Evolutionary conservation across 2,329 filamentous ascomycete genomes (phyloP).

Genomic region (Fusarium circinatum): DNA sequence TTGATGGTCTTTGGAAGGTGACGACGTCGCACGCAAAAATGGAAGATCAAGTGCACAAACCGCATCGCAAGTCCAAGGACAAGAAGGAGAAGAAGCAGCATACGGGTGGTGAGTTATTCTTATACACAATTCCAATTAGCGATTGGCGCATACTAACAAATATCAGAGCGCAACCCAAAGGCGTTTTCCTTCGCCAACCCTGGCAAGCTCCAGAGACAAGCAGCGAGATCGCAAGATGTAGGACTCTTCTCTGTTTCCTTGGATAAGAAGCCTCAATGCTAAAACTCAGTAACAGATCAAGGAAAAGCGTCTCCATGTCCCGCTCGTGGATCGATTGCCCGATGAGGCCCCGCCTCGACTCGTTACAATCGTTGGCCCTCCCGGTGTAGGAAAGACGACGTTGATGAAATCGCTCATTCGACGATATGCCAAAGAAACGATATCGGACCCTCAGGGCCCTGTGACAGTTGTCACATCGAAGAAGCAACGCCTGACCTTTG

Average conservation of each 20-base stretch:
- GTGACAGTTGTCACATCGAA: conserved; percentile 98
- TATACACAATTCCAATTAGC: neutral
- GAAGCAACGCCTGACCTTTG: conserved; percentile 90
- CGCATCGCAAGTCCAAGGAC: conserved; percentile 88
- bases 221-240: conserved; percentile 78
- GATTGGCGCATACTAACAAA: conserved; percentile 37
- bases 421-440: conserved; percentile 94
- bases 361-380: conserved; percentile 93
- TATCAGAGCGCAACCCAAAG: conserved; percentile 81
- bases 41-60: conserved; percentile 85
- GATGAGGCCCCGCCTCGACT: conserved; percentile 95
- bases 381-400: conserved; percentile 95
- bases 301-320: conserved; percentile 96
- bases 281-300: conserved; percentile 70
- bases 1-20: conserved; percentile 35
- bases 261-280: conserved; percentile 23
- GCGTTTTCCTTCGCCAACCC: conserved; percentile 88
- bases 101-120: conserved; percentile 30
- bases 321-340: conserved; percentile 92
- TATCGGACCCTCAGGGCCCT: conserved; percentile 88
- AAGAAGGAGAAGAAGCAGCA: conserved; percentile 74
- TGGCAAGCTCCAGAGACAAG: conserved; percentile 80
- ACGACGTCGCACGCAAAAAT: conserved; percentile 60
- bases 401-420: conserved; percentile 93
- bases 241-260: conserved; percentile 27